Base-by-base conservation (phyloP, 2,329 filamentous ascomycete genomes). In the Myriosclerotinia duriaeana region DNA sequence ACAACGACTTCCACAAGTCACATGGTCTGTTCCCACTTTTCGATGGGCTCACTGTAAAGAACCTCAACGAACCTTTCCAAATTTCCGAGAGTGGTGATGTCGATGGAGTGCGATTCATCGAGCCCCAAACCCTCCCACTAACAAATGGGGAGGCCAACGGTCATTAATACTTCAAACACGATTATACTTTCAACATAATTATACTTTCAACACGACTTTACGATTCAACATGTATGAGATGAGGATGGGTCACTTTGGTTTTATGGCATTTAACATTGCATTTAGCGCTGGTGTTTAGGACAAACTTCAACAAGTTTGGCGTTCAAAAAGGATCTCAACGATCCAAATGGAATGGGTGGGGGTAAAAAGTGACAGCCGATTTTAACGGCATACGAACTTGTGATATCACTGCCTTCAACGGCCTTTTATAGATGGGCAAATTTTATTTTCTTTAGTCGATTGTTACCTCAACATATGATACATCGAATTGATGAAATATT, bases 1-100 rank as follows among this genome's bases (percentile, higher is more conserved):
- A 99, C 82, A 99, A 99, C 76, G 93, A 99, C 78, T 99, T 99
- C 87, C 92, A 96, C 77, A 84, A 92, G 73, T 87, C 87, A 65
- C 84, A 87, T 63, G 89, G 88, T 65, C 90, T 99, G 72, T 98
- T 97, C 77, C 85, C 90, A 55, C 82, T 98, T 36, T 95, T 99
- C 77, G 85, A 93, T 20, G 92, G 87, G 34, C 83, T 99, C 4
- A 78, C 85, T 68, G 87, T 91, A n/a, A 79, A 86, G 55, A 85
- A 88, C 69, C 79, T 93, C 60, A 85, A 91, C 69, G 78, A 80
- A 67, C 69, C 71, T 44, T 74, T 75, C 53, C 71, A 76, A 48
- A 66, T 38, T 38, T 42, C 65, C 26, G 62, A 69, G 22, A 61
- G 48, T 36, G 69, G 70, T 56, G 70, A 65, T 20, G 46, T 62